These are phyloP conservation scores for Inga laurina DNA, from an alignment of 306 rosid genomes.

Conservation along the genomic window DNA sequence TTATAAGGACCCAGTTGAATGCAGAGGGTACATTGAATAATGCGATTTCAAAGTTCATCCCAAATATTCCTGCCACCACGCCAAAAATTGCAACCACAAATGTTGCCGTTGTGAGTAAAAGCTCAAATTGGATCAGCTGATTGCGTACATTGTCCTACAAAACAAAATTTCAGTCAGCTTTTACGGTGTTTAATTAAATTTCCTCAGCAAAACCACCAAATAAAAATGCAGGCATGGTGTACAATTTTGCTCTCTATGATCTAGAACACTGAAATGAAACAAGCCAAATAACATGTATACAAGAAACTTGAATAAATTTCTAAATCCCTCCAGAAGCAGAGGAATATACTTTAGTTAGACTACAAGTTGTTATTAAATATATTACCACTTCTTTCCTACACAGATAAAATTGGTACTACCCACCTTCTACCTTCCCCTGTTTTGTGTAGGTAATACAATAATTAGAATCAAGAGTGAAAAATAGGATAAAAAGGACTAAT, in stretches of 20 bases:
- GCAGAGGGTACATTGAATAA: slow-evolving; percentile 65
- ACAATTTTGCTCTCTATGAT: background rate
- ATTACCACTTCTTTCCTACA: background rate
- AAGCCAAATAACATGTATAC: background rate
- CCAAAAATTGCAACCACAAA: slow-evolving; percentile 97
- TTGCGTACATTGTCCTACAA: slow-evolving; percentile 96
- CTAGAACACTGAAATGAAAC: background rate
- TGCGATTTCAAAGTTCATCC: slow-evolving; percentile 84
- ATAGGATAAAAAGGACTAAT: slow-evolving; percentile 17
- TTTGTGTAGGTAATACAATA: slow-evolving; percentile 13
- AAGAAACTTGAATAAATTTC: background rate
- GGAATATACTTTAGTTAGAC: background rate
- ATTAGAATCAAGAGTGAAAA: slow-evolving; percentile 3
- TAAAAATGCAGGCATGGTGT: background rate
- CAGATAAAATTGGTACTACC: background rate
- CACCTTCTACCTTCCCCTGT: background rate
- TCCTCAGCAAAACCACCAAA: background rate
- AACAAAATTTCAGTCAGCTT: slow-evolving; percentile 2
- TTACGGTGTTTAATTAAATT: background rate
- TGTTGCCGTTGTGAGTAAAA: slow-evolving; percentile 92
- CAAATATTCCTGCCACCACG: slow-evolving; percentile 94
- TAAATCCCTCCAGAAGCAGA: background rate
- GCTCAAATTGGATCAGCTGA: slow-evolving; percentile 97
- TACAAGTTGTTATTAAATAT: background rate
- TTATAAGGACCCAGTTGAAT: slow-evolving; percentile 83